Evolutionary conservation across 495 filamentous ascomycete genomes (phyloP).

Genomic region (Zalerion maritima): DNA sequence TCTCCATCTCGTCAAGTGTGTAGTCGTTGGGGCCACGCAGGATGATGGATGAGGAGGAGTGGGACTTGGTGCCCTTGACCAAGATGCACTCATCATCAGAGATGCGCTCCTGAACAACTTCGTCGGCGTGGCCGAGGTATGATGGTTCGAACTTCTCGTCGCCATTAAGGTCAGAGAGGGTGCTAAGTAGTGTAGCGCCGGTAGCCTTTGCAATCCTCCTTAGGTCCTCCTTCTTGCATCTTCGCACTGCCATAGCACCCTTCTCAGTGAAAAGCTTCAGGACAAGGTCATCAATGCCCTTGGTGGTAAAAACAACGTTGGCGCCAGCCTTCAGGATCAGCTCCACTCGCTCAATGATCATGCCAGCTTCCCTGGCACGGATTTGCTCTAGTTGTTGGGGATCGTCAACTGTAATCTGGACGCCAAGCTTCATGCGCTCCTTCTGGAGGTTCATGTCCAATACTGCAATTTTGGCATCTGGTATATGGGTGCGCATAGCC

Average conservation of each 20-base stretch:
- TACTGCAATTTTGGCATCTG: slow-evolving; percentile 91
- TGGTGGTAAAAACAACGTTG: slow-evolving; percentile 91
- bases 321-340: slow-evolving; percentile 96
- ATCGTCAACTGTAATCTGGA: slow-evolving; percentile 96
- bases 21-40: slow-evolving; percentile 93
- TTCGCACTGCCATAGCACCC: slow-evolving; percentile 87
- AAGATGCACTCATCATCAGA: slow-evolving; percentile 98
- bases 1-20: slow-evolving; percentile 97
- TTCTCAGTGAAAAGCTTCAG: slow-evolving; percentile 91
- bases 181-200: slow-evolving; percentile 81
- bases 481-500: slow-evolving; percentile 87
- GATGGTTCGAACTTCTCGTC: slow-evolving; percentile 93
- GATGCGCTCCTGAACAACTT: slow-evolving; percentile 91
- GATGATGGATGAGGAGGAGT: slow-evolving; percentile 90
- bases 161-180: slow-evolving; percentile 89
- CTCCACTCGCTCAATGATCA: slow-evolving; percentile 88
- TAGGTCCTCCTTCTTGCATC: slow-evolving; percentile 98
- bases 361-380: slow-evolving; percentile 74
- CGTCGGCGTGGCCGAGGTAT: slow-evolving; percentile 78
- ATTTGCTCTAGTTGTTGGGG: slow-evolving; percentile 96
- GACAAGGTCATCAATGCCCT: slow-evolving; percentile 93
- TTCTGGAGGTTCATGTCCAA: slow-evolving; percentile 98
- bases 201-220: slow-evolving; percentile 92
- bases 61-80: slow-evolving; percentile 86
- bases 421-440: slow-evolving; percentile 96